Conservation (phyloP, 108 stramenopile genomes). For the Nitzschia sp. region DNA sequence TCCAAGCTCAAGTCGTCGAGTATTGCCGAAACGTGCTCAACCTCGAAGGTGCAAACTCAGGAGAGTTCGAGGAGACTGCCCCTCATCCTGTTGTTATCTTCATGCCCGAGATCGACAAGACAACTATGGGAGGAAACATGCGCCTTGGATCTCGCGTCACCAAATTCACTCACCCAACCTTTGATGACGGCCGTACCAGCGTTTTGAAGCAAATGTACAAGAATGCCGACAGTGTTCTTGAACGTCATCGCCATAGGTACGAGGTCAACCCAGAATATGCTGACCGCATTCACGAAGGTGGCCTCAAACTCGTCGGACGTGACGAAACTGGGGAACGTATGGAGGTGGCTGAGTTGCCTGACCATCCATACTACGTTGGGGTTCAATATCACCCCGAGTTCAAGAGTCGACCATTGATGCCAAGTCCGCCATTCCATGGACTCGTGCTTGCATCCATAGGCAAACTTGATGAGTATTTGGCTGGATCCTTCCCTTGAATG, state of each 20-base stretch:
- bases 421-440: constrained; percentile 96
- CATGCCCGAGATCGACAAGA: constrained; percentile 98
- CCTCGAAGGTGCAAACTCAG: constrained; percentile 85
- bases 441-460: constrained; percentile 86
- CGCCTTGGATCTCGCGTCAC: constrained; percentile 94
- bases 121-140: constrained; percentile 99
- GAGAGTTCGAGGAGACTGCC: constrained; percentile 89
- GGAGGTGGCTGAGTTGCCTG: constrained; percentile 96
- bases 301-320: constrained; percentile 92
- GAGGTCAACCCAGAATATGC: constrained; percentile 98
- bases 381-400: constrained; percentile 99
- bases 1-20: constrained; percentile 98
- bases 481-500: neutral
- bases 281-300: constrained; percentile 81
- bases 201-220: constrained; percentile 75
- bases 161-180: constrained; percentile 61
- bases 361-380: constrained; percentile 97
- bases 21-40: constrained; percentile 90
- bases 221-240: constrained; percentile 63
- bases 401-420: constrained; percentile 90
- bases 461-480: constrained; percentile 61
- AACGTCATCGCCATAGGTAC: constrained; percentile 99
- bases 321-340: constrained; percentile 93
- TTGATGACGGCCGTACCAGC: constrained; percentile 50
- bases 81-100: constrained; percentile 91